Conservation (phyloP, 768 basidiomycete genomes). For the Mycena belliarum region DNA sequence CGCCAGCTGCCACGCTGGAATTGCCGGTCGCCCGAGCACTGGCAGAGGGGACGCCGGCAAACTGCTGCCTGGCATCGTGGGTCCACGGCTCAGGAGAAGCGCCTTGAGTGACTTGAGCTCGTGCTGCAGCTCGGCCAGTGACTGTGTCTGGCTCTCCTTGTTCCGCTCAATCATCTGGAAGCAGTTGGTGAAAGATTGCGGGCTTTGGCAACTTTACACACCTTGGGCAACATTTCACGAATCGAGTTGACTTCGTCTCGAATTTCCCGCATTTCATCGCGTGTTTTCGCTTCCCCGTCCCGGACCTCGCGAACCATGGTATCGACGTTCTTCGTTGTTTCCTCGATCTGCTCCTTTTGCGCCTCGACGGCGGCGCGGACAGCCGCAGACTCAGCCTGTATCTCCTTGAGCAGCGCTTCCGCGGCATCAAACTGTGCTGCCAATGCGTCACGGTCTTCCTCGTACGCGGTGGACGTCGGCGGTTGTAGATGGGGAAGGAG, state of each 20-base stretch:
- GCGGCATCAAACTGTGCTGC: constrained; percentile 89
- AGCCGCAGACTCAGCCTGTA: constrained; percentile 74
- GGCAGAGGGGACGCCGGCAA: constrained; percentile 51
- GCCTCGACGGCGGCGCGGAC: constrained; percentile 74
- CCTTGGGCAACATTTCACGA: constrained; percentile 92
- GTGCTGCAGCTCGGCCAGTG: constrained; percentile 84
- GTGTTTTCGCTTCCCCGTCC: constrained; percentile 73
- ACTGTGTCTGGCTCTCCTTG: constrained; percentile 80
- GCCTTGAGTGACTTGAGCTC: constrained; percentile 95
- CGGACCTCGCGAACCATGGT: constrained; percentile 72
- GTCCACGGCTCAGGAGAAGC: constrained; percentile 74
- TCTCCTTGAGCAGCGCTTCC: constrained; percentile 76
- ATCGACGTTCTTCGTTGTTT: constrained; percentile 72
- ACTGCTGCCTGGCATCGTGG: constrained; percentile 44
- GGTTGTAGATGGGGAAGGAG: constrained; percentile 89
- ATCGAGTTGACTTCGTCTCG: constrained; percentile 89
- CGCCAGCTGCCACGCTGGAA: constrained; percentile 91
- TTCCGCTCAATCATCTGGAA: constrained; percentile 92
- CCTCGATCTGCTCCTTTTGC: constrained; percentile 72
- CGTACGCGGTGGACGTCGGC: constrained; percentile 85
- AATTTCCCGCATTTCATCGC: constrained; percentile 90
- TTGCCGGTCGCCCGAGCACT: constrained; percentile 62
- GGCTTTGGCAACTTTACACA: constrained; percentile 33
- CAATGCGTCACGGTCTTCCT: constrained; percentile 82
- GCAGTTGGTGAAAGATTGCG: constrained; percentile 1